Percentiles rank a stretch among this genome's conserved stretches.
phyloP scores from a whole-genome alignment of 495 filamentous ascomycete genomes.

The Penicillium fimorum region DNA sequence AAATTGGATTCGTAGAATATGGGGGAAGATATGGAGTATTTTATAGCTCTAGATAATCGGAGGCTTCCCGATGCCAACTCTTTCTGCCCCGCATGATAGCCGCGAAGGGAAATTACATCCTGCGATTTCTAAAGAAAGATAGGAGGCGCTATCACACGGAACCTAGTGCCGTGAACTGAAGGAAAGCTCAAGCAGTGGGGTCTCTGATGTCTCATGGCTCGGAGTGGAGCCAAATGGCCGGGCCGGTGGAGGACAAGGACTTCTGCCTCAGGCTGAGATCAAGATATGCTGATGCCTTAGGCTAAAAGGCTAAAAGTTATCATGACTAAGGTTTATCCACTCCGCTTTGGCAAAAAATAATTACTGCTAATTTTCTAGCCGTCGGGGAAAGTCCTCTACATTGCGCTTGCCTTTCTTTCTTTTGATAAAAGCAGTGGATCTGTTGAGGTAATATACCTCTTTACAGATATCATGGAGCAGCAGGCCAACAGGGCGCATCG shows the following conservation, averaged over 20 bases:
- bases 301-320: neutral
- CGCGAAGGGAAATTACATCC: conserved; percentile 2
- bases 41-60: neutral
- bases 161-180: neutral
- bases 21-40: neutral
- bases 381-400: conserved; percentile 7
- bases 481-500: conserved; percentile 86
- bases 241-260: neutral
- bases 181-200: conserved; percentile 1
- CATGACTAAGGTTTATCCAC: conserved; percentile 5
- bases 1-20: neutral
- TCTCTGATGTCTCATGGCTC: neutral
- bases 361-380: conserved; percentile 30
- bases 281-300: neutral
- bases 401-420: conserved; percentile 16
- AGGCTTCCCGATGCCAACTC: neutral
- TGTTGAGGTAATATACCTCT: conserved; percentile 37
- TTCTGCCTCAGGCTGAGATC: neutral
- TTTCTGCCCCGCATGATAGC: neutral
- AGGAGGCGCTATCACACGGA: neutral
- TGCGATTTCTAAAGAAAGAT: neutral
- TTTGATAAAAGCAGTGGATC: conserved; percentile 22
- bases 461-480: conserved; percentile 61
- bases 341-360: conserved; percentile 12
- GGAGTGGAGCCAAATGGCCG: neutral